phyloP scores from a whole-genome alignment of 1,284 basidiomycete genomes.

The Gomphus bonarii region DNA sequence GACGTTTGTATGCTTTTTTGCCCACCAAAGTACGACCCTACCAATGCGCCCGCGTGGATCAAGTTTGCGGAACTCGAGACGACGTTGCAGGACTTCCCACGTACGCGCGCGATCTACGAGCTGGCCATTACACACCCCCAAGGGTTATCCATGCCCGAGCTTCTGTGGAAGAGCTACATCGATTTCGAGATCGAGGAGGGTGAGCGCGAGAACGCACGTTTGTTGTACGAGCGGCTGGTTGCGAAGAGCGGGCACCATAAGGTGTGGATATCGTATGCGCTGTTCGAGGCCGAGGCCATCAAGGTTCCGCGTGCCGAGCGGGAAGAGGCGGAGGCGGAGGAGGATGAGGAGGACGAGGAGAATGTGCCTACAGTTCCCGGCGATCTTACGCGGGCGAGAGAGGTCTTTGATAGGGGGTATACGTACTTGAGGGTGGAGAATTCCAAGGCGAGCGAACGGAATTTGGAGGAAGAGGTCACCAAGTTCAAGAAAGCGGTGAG shows the following conservation, averaged over 20 bases:
- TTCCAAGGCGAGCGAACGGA: constrained; percentile 4
- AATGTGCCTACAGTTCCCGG: constrained; percentile 60
- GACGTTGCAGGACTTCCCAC: constrained; percentile 78
- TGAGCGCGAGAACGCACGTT: constrained; percentile 64
- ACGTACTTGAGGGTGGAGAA: constrained; percentile 57
- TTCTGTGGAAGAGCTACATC: constrained; percentile 97
- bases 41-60: constrained; percentile 92
- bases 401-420: constrained; percentile 81
- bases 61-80: constrained; percentile 94
- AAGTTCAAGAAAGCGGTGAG: constrained; percentile 81
- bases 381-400: constrained; percentile 58
- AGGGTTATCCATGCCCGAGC: constrained; percentile 88
- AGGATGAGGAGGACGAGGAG: constrained; percentile 46
- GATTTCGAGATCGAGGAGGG: constrained; percentile 85
- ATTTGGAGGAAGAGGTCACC: constrained; percentile 26
- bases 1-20: constrained; percentile 7
- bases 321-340: constrained; percentile 61
- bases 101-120: constrained; percentile 93
- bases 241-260: constrained; percentile 90
- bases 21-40: constrained; percentile 63
- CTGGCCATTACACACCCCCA: constrained; percentile 83
- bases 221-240: constrained; percentile 87
- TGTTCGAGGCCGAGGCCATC: constrained; percentile 52
- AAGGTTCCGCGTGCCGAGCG: constrained; percentile 48
- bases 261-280: constrained; percentile 76